Evolutionary conservation across 225 moss, liverwort and hornwort species (phyloP), one percentile per base, ranked within the genome.

Genomic region (Sphagnum contortum): DNA sequence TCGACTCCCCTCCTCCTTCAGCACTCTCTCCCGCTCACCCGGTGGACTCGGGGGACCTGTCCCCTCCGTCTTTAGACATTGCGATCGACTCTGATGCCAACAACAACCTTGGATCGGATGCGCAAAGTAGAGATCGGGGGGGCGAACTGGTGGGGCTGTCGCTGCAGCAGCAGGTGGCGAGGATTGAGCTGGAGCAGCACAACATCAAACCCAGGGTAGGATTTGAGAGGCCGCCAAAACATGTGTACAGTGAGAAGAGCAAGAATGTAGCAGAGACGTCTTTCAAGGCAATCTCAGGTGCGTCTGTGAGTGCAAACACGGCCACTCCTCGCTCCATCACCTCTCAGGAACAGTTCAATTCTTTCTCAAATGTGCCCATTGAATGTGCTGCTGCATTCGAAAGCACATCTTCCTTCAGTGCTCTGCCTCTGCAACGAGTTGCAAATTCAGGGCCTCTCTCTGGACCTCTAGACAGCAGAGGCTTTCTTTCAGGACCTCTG

Each of bases 241-340:
- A 44, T 47, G 71, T 71, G 49, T 69, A 74, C 63, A 81, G 68
- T 48, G 86, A 88, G 57, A 80, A 81, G 69, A 55, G 76, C 3
- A 98, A 84, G 77, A 87, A 72, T 69, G 69, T 79, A 47, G 70
- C 89, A 0, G 93, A 98, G 78, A 93, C 98, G 2, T 91, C 85
- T 0, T 98, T 98, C 72, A 93, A 89, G 66, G 83, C 98, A 45
- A 98, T 98, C 45, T 98, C 98, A 14, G 98, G 98, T 48, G 98
- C 98, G 8, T 98, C 98, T n/a, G 98, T 98, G 47, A 93, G 93
- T 56, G 98, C 98, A 50, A 98, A 98, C 72, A 93, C 98, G 0
- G 93, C 98, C 5, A 98, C 98, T 2, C 91, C 98, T 10, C 91
- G 98, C 65, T 79, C 93, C 3, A 79, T 98, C 11, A 75, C 73